Conservation (phyloP, 306 rosid genomes). For the Pterocarpus santalinus region DNA sequence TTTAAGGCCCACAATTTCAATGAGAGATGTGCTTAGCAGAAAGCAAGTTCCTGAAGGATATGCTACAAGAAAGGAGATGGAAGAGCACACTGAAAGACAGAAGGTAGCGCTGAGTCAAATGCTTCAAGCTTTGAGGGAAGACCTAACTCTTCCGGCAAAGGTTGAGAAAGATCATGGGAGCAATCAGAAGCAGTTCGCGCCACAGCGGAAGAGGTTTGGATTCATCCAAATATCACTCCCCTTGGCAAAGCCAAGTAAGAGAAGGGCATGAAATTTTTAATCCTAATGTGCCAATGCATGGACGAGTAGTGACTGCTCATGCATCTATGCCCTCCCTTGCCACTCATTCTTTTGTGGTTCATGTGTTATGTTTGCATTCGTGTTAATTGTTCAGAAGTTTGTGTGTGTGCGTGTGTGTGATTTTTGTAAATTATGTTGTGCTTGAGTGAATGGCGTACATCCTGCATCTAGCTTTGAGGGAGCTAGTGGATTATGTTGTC, state of each 20-base stretch:
- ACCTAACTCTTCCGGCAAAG: slow-evolving; percentile 66
- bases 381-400: slow-evolving; percentile 35
- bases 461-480: slow-evolving; percentile 33
- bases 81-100: slow-evolving; percentile 56
- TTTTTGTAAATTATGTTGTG: slow-evolving; percentile 46
- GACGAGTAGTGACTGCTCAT: slow-evolving; percentile 9
- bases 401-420: slow-evolving; percentile 29
- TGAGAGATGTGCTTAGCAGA: slow-evolving; percentile 89
- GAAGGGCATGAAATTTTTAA: slow-evolving; percentile 58
- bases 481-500: slow-evolving; percentile 43
- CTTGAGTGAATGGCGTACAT: slow-evolving; percentile 34
- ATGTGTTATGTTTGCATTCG: slow-evolving; percentile 34
- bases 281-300: slow-evolving; percentile 32
- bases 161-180: slow-evolving; percentile 64
- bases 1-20: slow-evolving; percentile 72
- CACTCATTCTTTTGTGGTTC: slow-evolving; percentile 39
- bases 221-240: slow-evolving; percentile 97
- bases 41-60: slow-evolving; percentile 74
- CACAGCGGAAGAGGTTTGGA: slow-evolving; percentile 87
- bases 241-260: slow-evolving; percentile 73
- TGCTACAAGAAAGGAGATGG: slow-evolving; percentile 57
- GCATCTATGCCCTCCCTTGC: slow-evolving; percentile 34
- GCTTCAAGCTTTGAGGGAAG: slow-evolving; percentile 84
- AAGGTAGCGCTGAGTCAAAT: slow-evolving; percentile 93
- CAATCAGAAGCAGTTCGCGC: slow-evolving; percentile 59